Evolutionary conservation across 305 asterid genomes (phyloP), one percentile per base, ranked within the genome.

Genomic region (Fraxinus ornus): DNA sequence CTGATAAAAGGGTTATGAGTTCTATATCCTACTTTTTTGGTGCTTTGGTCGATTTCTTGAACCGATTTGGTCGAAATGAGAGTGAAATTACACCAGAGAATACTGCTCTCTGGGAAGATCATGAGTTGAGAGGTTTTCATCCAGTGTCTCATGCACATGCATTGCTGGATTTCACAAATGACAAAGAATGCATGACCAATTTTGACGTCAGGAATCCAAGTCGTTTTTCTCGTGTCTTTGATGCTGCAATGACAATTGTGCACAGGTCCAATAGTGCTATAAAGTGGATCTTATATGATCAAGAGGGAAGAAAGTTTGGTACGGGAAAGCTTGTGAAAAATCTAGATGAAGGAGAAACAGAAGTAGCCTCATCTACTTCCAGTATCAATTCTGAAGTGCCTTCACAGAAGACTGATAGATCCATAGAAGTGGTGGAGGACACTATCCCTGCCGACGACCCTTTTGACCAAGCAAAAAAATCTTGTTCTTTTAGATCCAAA

Each of bases 41-140:
- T 81, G 89, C 91, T 80, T 83, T 95, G 79, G 86, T 88, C 60
- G 89, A 88, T 78, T 88, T 95, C 83, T 86, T 87, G 52, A 90
- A 88, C 76, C 84, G 87, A 26, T 86, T 91, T 78, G 89, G 79
- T 75, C 83, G 47, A 76, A 79, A 83, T 15, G 83, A 83, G 75
- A 74, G 64, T 6, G 78, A 13, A 79, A 36, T 75, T 73, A 57
- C 86, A 84, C 33, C 24, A 3, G 91, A 84, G 76, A 37, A 70
- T 52, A 81, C 87, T 47, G 96, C 97, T 80, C 94, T 94, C 21
- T 95, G 97, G 98, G 99, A 95, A 87, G 97, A 95, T 88, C 89
- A 93, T 72, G 98, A 95, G 86, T 85, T 94, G 88, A 87, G 89
- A 83, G 99, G 99, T 0, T 94, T 94, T 80, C 79, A 84, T 78